These are phyloP conservation scores for Meredithiella fracta DNA, from an alignment of 2,329 filamentous ascomycete genomes.

Conservation along the genomic window DNA sequence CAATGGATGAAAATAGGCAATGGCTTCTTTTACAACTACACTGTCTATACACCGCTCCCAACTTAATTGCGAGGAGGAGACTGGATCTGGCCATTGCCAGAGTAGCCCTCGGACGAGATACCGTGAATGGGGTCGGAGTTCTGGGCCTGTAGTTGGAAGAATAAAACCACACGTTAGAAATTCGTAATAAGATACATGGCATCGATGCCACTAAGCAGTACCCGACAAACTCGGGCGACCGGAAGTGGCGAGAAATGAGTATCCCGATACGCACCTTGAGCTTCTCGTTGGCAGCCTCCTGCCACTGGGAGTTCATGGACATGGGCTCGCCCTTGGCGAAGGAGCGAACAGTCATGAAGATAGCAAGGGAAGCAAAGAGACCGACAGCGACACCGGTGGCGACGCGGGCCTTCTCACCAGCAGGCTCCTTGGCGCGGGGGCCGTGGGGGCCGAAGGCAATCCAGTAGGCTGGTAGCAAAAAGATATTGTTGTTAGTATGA, in stretches of 20 bases:
- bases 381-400: constrained; percentile 56
- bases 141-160: constrained; percentile 43
- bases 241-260: background rate
- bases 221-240: background rate
- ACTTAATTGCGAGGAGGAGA: constrained; percentile 37
- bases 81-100: constrained; percentile 65
- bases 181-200: background rate
- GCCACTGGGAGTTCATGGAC: constrained; percentile 95
- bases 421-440: constrained; percentile 65
- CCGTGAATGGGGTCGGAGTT: constrained; percentile 76
- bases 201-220: constrained; percentile 9
- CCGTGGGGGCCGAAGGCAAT: constrained; percentile 96
- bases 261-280: constrained; percentile 49
- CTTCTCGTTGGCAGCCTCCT: constrained; percentile 89
- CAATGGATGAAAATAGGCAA: constrained; percentile 4
- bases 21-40: constrained; percentile 11
- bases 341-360: constrained; percentile 58
- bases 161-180: no score
- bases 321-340: constrained; percentile 57
- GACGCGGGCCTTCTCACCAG: constrained; percentile 71
- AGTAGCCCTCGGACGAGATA: constrained; percentile 63
- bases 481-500: background rate
- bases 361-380: constrained; percentile 44
- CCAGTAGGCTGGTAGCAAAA: constrained; percentile 82
- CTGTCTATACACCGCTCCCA: background rate